These are phyloP conservation scores for Parsonsia alboflavescens DNA, from an alignment of 257 asterid species.

Conservation along the genomic window DNA sequence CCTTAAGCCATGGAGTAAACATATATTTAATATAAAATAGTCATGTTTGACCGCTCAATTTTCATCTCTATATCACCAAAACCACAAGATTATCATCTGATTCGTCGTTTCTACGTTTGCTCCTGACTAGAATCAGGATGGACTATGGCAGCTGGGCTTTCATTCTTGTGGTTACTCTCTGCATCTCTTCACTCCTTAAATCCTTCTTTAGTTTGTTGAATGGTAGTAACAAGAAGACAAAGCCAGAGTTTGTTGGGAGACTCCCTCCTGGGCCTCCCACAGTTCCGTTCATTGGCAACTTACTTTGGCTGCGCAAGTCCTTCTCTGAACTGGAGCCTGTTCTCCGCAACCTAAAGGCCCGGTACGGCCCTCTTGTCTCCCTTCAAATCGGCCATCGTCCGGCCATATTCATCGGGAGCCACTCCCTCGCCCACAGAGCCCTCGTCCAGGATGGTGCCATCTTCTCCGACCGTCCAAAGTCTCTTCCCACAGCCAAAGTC, in stretches of 20 bases:
- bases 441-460: slow-evolving; percentile 32
- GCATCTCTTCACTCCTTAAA: slow-evolving; percentile 36
- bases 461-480: slow-evolving; percentile 34
- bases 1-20: too few species aligned
- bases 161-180: slow-evolving; percentile 31
- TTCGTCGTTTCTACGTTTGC: too few species aligned
- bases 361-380: slow-evolving; percentile 30
- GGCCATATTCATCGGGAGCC: slow-evolving; percentile 24
- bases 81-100: too few species aligned
- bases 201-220: slow-evolving; percentile 8
- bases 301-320: slow-evolving; percentile 23
- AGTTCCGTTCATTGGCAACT: slow-evolving; percentile 18
- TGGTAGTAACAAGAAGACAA: neutral
- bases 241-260: too few species aligned
- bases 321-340: slow-evolving; percentile 17
- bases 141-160: slow-evolving; percentile 1
- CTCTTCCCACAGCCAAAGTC: slow-evolving; percentile 15
- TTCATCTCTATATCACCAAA: too few species aligned
- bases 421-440: slow-evolving; percentile 30
- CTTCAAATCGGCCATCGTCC: slow-evolving; percentile 19
- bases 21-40: too few species aligned
- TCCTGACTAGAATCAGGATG: neutral
- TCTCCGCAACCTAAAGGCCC: slow-evolving; percentile 15
- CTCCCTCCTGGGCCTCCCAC: slow-evolving; percentile 29
- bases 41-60: too few species aligned